Conservation (phyloP, 116 monocot species). For the Dioscorea cayenensis region DNA sequence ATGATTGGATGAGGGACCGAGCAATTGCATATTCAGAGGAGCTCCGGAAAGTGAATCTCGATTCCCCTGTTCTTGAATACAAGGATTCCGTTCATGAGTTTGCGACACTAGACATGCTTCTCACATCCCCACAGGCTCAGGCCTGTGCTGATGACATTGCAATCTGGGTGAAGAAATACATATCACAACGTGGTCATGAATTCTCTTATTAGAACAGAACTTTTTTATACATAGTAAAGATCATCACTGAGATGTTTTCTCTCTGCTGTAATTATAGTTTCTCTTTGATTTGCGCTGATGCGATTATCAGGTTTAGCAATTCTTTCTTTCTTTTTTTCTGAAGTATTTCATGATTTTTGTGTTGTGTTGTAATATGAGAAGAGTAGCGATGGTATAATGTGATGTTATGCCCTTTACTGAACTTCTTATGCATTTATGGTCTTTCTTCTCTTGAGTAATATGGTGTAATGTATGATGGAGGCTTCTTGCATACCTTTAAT, state of each 20-base stretch:
- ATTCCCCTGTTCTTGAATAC: slow-evolving; percentile 89
- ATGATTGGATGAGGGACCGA: slow-evolving; percentile 95
- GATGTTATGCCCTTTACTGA: not conserved
- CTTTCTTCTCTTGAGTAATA: no score
- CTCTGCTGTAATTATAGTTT: no score
- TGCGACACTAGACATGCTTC: slow-evolving; percentile 79
- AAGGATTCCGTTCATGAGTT: slow-evolving; percentile 92
- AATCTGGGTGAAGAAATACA: slow-evolving; percentile 93
- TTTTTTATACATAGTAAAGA: no score
- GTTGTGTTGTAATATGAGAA: not conserved
- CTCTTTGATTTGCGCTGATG: not conserved
- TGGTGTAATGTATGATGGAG: no score
- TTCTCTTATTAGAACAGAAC: slow-evolving; percentile 64
- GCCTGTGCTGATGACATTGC: slow-evolving; percentile 92
- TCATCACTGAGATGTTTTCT: no score
- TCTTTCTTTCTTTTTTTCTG: not conserved
- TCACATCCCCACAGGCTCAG: slow-evolving; percentile 81
- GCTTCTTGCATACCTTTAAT: no score
- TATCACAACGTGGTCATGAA: slow-evolving; percentile 81
- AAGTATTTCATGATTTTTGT: not conserved
- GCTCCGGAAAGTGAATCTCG: slow-evolving; percentile 89
- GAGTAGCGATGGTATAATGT: not conserved
- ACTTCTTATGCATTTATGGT: not conserved
- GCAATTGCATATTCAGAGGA: slow-evolving; percentile 91
- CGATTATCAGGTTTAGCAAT: not conserved